phyloP scores from a whole-genome alignment of 2,329 filamentous ascomycete genomes.

The Pyrenochaeta sp. region DNA sequence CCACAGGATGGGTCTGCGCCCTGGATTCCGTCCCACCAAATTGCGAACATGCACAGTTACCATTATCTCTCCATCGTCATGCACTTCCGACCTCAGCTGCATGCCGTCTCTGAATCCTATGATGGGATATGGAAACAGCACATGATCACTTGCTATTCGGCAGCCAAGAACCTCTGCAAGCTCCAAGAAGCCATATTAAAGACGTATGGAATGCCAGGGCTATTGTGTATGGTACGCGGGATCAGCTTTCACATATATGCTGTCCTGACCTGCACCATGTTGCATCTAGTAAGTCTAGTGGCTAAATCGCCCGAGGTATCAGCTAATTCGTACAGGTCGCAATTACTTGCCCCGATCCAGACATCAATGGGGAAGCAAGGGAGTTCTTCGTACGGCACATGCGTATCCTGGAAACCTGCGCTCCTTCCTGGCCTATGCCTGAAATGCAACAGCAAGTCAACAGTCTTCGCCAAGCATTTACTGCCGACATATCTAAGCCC shows the following conservation, averaged over 20 bases:
- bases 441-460: constrained; percentile 92
- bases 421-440: constrained; percentile 82
- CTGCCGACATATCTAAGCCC: constrained; percentile 80
- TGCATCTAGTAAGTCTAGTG: constrained; percentile 79
- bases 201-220: constrained; percentile 77
- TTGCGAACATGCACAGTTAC: constrained; percentile 89
- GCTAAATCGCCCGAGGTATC: neutral
- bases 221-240: constrained; percentile 91
- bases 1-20: constrained; percentile 80
- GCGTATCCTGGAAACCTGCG: constrained; percentile 88
- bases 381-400: constrained; percentile 94
- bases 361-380: constrained; percentile 82
- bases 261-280: constrained; percentile 87
- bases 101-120: constrained; percentile 74
- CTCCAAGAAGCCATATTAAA: constrained; percentile 84
- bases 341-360: constrained; percentile 89
- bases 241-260: constrained; percentile 97
- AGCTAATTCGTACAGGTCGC: constrained; percentile 70
- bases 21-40: constrained; percentile 84
- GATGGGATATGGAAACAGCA: constrained; percentile 86
- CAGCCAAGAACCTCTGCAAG: constrained; percentile 84
- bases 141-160: constrained; percentile 84
- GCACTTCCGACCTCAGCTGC: constrained; percentile 85
- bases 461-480: constrained; percentile 88
- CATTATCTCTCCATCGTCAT: constrained; percentile 86